Evolutionary conservation across 2,329 filamentous ascomycete genomes (phyloP).

Genomic region (Setomelanomma holmii): DNA sequence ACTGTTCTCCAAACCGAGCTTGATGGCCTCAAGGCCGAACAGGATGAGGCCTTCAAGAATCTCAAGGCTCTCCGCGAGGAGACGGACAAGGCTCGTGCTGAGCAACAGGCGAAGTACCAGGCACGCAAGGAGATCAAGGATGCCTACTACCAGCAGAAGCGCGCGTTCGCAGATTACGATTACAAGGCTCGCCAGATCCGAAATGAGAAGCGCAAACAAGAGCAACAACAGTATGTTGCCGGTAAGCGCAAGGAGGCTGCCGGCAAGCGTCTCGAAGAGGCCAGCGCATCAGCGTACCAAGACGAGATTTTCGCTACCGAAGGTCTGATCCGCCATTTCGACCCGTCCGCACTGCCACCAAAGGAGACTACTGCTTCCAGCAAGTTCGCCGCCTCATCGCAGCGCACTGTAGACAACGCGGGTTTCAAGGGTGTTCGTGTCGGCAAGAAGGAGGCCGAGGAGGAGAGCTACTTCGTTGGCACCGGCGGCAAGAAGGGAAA

Average conservation of each 20-base stretch:
- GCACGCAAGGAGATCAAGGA: conserved; percentile 89
- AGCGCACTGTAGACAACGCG: conserved; percentile 84
- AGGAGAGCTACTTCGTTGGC: conserved; percentile 82
- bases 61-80: conserved; percentile 85
- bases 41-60: conserved; percentile 89
- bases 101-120: conserved; percentile 85
- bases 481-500: conserved; percentile 83
- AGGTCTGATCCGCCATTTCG: conserved; percentile 88
- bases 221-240: conserved; percentile 76
- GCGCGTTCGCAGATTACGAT: conserved; percentile 84
- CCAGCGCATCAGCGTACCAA: conserved; percentile 84
- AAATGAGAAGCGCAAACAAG: conserved; percentile 79
- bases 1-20: conserved; percentile 85
- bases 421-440: conserved; percentile 85
- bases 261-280: conserved; percentile 78
- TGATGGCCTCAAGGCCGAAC: conserved; percentile 87
- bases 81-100: conserved; percentile 79
- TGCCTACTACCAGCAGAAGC: conserved; percentile 80
- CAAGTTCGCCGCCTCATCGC: conserved; percentile 75
- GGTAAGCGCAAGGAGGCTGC: conserved; percentile 79
- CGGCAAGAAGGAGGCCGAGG: conserved; percentile 83
- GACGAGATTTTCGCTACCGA: conserved; percentile 92
- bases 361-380: conserved; percentile 70
- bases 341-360: conserved; percentile 70
- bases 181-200: conserved; percentile 78